Evolutionary conservation across 2,329 filamentous ascomycete species (phyloP).

Genomic region (Rhinocladiella similis): DNA sequence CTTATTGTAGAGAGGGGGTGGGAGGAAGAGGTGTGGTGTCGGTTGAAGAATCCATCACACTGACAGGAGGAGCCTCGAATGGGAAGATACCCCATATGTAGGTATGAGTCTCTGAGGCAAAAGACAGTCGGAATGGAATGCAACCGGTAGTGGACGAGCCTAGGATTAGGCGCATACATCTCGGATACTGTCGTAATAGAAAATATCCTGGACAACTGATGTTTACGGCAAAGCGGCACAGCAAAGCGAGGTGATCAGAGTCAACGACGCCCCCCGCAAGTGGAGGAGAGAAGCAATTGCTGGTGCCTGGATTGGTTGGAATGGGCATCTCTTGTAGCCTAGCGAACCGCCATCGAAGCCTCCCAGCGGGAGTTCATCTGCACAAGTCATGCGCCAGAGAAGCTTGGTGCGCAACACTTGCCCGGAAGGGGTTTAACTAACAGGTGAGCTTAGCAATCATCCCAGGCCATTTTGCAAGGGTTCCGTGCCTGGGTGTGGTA

Average conservation of each 20-base stretch:
- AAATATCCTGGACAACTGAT: not conserved
- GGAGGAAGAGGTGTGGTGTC: not conserved
- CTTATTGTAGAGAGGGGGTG: constrained; percentile 3
- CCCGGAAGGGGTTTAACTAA: not conserved
- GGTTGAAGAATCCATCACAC: constrained; percentile 9
- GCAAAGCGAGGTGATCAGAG: not conserved
- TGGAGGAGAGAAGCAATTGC: not conserved
- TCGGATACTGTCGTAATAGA: constrained; percentile 21
- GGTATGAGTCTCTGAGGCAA: not conserved
- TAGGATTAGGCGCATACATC: constrained; percentile 17
- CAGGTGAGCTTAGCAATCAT: not conserved
- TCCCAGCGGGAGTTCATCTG: not conserved
- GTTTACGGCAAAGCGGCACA: constrained; percentile 18
- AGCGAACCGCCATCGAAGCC: not conserved
- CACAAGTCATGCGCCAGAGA: not conserved
- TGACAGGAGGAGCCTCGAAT: constrained; percentile 7
- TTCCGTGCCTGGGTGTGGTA: too few species aligned
- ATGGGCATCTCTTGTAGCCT: not conserved
- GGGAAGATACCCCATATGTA: constrained; percentile 15
- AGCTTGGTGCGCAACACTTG: not conserved
- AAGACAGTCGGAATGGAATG: constrained; percentile 13
- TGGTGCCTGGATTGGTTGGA: not conserved
- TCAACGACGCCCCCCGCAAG: not conserved
- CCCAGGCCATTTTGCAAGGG: not conserved
- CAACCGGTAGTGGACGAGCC: constrained; percentile 11